A percentile compares a stretch with the other conserved stretches of the same genome.
Evolutionary conservation across 2,329 filamentous ascomycete genomes (phyloP).

Genomic region (Fusarium nelsonii): DNA sequence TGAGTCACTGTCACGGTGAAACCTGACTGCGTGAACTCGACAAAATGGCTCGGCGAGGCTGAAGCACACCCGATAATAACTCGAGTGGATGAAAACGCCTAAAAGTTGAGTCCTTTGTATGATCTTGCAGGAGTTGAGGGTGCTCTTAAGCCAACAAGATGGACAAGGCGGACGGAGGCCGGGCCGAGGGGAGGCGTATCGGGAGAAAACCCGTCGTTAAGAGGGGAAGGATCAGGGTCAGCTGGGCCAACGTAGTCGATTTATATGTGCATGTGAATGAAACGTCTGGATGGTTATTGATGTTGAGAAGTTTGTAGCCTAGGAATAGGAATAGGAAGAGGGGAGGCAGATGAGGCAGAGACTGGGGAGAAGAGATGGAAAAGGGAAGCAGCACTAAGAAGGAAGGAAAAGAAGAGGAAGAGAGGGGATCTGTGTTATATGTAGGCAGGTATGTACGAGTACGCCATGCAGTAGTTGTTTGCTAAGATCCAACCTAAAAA

Average conservation of each 20-base stretch:
- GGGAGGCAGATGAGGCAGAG: conserved; percentile 10
- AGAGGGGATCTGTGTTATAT: conserved; percentile 25
- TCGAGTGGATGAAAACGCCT: conserved; percentile 17
- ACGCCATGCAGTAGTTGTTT: conserved; percentile 10
- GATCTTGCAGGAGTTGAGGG: conserved; percentile 24
- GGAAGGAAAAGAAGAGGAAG: conserved; percentile 1
- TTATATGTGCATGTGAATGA: conserved; percentile 35
- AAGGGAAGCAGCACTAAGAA: conserved; percentile 7
- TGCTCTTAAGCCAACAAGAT: conserved; percentile 28
- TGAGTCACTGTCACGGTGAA: conserved; percentile 30
- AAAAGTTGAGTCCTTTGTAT: conserved; percentile 7
- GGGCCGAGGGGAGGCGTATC: conserved; percentile 22
- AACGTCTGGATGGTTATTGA: conserved; percentile 12
- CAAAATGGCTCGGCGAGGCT: conserved; percentile 17
- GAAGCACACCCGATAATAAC: conserved; percentile 5
- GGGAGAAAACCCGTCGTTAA: conserved; percentile 26
- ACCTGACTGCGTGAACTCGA: conserved; percentile 22
- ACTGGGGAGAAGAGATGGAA: conserved; percentile 11
- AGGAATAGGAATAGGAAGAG: conserved; percentile 7
- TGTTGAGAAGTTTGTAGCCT: conserved; percentile 26
- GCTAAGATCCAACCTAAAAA: conserved; percentile 31
- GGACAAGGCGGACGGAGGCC: conserved; percentile 25
- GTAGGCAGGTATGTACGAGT: conserved; percentile 7
- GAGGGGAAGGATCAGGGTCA: conserved; percentile 25
- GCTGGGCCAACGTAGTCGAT: conserved; percentile 25